Evolutionary conservation across 352 stramenopile species (phyloP).

Genomic region (Elongisporangium senticosum): DNA sequence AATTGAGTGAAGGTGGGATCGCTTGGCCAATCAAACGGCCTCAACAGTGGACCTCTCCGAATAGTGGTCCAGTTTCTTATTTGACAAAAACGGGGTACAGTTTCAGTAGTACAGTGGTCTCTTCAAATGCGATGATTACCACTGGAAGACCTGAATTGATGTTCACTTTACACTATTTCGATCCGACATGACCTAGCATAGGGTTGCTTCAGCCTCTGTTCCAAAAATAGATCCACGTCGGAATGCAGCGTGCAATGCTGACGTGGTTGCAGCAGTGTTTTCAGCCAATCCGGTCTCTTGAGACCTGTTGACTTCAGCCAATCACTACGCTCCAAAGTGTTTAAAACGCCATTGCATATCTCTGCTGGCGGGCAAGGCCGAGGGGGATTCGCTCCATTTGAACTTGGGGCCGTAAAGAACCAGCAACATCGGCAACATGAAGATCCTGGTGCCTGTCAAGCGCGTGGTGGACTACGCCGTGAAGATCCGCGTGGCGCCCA

Average conservation of each 20-base stretch:
- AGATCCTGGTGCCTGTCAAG: slow-evolving; percentile 97
- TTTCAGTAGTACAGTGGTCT: background rate
- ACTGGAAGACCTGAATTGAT: background rate
- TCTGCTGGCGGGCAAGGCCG: background rate
- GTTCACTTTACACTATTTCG: background rate
- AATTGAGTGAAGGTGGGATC: background rate
- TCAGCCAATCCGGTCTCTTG: background rate
- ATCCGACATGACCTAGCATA: background rate
- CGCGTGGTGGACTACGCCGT: slow-evolving; percentile 97
- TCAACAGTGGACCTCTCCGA: background rate
- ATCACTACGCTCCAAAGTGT: background rate
- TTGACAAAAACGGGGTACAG: too few species aligned
- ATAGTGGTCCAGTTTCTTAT: background rate
- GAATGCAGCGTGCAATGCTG: background rate
- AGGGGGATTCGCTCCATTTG: background rate
- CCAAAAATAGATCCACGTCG: background rate
- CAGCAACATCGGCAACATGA: slow-evolving; percentile 36
- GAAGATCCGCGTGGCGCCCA: slow-evolving; percentile 94
- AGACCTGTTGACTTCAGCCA: background rate
- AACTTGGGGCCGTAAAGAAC: background rate
- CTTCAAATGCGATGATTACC: background rate
- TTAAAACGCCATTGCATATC: slow-evolving; percentile 4
- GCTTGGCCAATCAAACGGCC: background rate
- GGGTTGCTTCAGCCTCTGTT: background rate
- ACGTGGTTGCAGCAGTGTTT: background rate